Base-by-base conservation (phyloP, 164 flowering plant genomes). In the Aristolochia contorta region DNA sequence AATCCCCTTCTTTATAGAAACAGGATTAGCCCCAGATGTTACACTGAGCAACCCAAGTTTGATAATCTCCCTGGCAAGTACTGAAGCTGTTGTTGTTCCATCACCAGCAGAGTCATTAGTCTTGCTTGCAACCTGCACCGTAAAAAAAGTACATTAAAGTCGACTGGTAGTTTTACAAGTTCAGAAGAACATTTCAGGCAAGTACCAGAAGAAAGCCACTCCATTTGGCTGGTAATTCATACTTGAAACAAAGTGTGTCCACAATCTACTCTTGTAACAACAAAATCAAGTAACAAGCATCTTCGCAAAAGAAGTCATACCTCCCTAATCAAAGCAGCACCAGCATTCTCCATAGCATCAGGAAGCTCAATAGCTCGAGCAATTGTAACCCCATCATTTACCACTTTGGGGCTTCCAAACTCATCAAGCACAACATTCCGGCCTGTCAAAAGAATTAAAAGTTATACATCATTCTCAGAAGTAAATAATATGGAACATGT, bases 41-140 rank as follows among this genome's bases (percentile, higher is more conserved):
- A 93, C 99, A 70, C 80, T 83, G 47, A 90, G 52, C 21, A 93
- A 79, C 21, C 99, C 99, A 43, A 84, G 71, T 65, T 85, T 91
- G 33, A 93, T 91, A n/a, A 93, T 90, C 71, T 90, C 97, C 41
- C 97, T 80, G 4, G 99, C 99, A 71, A 94, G 84, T 43, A 94
- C 72, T 13, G 96, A 84, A 27, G 99, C 97, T 37, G 99, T 94
- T 13, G 99, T 94, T 14, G 99, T 94, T 10, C 99, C 99, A 79
- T 94, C 99, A 68, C 99, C 99, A 74, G 99, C 99, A 50, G 96
- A 84, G 72, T 94, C 99, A 75, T 94, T 94, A 7, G 99, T 91
- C 69, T 91, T 91, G 65, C 96, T 88, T 2, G 99, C 99, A 71
- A 91, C 99, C 96, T 94, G 51, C 59, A 73, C 45, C 57, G 49